phyloP scores from a whole-genome alignment of 2,329 filamentous ascomycete genomes.

The Myriosclerotinia scirpicola region DNA sequence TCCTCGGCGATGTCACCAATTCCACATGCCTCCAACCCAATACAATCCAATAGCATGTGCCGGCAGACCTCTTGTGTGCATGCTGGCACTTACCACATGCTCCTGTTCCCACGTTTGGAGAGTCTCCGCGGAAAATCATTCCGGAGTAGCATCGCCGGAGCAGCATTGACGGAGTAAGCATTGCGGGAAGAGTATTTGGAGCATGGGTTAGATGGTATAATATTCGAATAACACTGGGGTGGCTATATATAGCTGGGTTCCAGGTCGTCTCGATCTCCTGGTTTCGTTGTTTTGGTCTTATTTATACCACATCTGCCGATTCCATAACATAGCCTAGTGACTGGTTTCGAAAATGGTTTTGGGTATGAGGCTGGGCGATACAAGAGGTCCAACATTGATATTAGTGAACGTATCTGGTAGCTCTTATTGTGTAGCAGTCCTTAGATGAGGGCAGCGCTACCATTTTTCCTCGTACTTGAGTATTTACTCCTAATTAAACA shows the following conservation, averaged over 20 bases:
- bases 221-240: neutral
- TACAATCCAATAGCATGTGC: neutral
- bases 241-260: no score
- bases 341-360: neutral
- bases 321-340: neutral
- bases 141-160: slow-evolving; percentile 5
- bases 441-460: neutral
- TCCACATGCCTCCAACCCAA: neutral
- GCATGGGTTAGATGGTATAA: slow-evolving; percentile 3
- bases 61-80: neutral
- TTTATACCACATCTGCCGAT: neutral
- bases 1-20: neutral
- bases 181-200: neutral
- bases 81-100: slow-evolving; percentile 5
- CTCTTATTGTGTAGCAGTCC: neutral
- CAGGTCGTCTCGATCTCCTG: neutral
- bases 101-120: slow-evolving; percentile 3
- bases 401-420: neutral
- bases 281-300: neutral
- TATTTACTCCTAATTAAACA: neutral
- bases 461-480: neutral
- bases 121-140: slow-evolving; percentile 11
- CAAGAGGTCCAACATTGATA: neutral
- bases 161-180: slow-evolving; percentile 17
- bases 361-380: neutral